These are phyloP conservation scores for Cantharellus cinnabarinus DNA, from an alignment of 768 basidiomycete genomes.

Conservation along the genomic window DNA sequence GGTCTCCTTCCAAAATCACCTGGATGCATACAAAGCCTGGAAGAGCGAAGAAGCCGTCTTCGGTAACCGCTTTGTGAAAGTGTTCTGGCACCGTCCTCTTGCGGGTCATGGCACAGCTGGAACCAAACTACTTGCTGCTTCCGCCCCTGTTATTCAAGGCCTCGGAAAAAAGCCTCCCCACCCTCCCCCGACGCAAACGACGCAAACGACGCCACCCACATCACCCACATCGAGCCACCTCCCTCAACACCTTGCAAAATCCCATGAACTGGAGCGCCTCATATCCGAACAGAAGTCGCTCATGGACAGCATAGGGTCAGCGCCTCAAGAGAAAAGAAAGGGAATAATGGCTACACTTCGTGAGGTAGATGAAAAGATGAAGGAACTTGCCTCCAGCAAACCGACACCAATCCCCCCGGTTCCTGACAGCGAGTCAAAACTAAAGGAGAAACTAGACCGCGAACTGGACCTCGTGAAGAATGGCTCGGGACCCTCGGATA, in stretches of 20 bases:
- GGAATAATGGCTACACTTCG: conserved; percentile 54
- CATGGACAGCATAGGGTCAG: conserved; percentile 45
- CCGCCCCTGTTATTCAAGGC: conserved; percentile 54
- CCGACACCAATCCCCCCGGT: conserved; percentile 7
- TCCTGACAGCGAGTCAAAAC: conserved; percentile 29
- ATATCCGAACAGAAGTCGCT: conserved; percentile 78
- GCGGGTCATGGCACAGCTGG: conserved; percentile 75
- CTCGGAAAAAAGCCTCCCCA: conserved; percentile 15
- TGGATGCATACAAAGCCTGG: conserved; percentile 76
- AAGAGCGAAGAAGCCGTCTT: conserved; percentile 90
- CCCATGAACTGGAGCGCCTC: conserved; percentile 56
- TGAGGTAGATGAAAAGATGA: conserved; percentile 66
- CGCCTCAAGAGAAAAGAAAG: conserved; percentile 49
- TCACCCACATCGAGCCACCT: conserved; percentile 26
- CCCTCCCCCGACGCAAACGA: conserved; percentile 12
- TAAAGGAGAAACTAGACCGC: conserved; percentile 53
- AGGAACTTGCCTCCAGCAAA: conserved; percentile 18
- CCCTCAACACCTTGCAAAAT: conserved; percentile 21
- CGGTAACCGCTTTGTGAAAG: conserved; percentile 81
- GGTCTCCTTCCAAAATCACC: conserved; percentile 68
- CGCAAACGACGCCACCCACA: conserved; percentile 12
- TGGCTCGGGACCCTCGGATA: conserved; percentile 13
- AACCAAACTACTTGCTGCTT: conserved; percentile 57
- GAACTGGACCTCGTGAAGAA: conserved; percentile 55
- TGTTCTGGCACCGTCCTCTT: conserved; percentile 90